Conservation (phyloP, 345 rosid species). For the Erucastrum elatum region DNA sequence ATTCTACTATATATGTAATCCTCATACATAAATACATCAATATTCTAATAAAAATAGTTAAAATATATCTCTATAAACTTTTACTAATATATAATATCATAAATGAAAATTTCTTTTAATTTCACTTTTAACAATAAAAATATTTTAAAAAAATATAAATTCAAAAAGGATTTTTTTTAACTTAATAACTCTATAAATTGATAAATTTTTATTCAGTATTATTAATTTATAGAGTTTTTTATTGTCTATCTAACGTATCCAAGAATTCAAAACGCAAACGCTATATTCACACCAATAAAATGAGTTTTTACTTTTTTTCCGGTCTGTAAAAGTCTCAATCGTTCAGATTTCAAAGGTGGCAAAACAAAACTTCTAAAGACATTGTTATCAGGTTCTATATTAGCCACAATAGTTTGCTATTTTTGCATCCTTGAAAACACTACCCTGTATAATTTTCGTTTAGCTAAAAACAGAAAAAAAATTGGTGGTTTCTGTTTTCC, state of each 20-base stretch:
- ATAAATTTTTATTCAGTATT: too few relatives aligned
- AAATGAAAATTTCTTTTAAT: too few relatives aligned
- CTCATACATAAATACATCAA: too few relatives aligned
- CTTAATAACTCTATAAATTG: too few relatives aligned
- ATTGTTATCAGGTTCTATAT: slow-evolving; percentile 23
- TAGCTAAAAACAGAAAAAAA: slow-evolving; percentile 22
- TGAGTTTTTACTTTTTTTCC: not conserved
- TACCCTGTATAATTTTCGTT: slow-evolving; percentile 14
- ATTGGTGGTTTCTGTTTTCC: slow-evolving; percentile 30
- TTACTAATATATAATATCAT: too few relatives aligned
- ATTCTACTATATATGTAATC: not conserved
- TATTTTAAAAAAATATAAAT: too few relatives aligned
- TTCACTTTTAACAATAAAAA: too few relatives aligned
- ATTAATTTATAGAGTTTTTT: not conserved
- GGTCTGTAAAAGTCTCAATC: not conserved
- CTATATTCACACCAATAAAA: slow-evolving; percentile 7
- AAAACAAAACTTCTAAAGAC: slow-evolving; percentile 21
- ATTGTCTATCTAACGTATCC: not conserved
- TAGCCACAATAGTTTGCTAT: not conserved
- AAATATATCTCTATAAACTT: too few relatives aligned
- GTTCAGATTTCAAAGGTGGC: not conserved
- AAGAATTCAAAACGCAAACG: not conserved
- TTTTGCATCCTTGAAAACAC: not conserved
- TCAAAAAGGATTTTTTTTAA: too few relatives aligned
- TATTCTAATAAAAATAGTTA: too few relatives aligned